Evolutionary conservation across 768 basidiomycete species (phyloP), one percentile per base, ranked within the genome.

Genomic region (Amanita pallidorosea): DNA sequence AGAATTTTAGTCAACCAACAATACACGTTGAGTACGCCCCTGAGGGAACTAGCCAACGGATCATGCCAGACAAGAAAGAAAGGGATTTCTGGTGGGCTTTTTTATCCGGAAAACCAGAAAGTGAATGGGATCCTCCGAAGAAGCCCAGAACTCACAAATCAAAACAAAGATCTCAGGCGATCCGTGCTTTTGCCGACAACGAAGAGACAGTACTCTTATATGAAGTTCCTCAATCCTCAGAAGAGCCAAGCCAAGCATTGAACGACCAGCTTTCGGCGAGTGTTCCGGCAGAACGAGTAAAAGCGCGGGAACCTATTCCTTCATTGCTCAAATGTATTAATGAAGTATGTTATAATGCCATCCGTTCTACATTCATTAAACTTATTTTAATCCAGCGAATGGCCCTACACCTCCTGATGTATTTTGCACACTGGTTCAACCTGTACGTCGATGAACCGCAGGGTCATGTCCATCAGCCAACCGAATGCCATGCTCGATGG

Each of bases 81-180:
- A 73, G 88, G 50, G 83, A 87, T 55, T 64, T 70, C 15, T 91
- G 88, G 88, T 90, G 88, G 88, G 73, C 75, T 13, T 91, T 81
- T 56, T 65, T 91, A 5, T 68, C 77, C 41, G 88, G 87, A 31
- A 70, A 70, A 55, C 80, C 85, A n/a, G 76, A 79, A 59, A 70
- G 73, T 29, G 79, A 76, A 37, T 89, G 87, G 87, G 75, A 74
- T 59, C 71, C 75, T 18, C 70, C 74, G 9, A 79, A 75, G 60
- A 68, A 63, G 53, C 53, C 65, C 22, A 74, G 59, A 67, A 55
- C 50, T 54, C 57, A 62, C 25, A 60, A 52, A 49, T 56, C 50
- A 49, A 57, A 46, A 47, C 57, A 57, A 55, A 56, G 41, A 51
- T 48, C 37, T 53, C 54, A 47, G 62, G 74, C 69, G 29, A 59